These are phyloP conservation scores for Phaeotremella fagi DNA, from an alignment of 768 basidiomycete genomes.

Conservation along the genomic window DNA sequence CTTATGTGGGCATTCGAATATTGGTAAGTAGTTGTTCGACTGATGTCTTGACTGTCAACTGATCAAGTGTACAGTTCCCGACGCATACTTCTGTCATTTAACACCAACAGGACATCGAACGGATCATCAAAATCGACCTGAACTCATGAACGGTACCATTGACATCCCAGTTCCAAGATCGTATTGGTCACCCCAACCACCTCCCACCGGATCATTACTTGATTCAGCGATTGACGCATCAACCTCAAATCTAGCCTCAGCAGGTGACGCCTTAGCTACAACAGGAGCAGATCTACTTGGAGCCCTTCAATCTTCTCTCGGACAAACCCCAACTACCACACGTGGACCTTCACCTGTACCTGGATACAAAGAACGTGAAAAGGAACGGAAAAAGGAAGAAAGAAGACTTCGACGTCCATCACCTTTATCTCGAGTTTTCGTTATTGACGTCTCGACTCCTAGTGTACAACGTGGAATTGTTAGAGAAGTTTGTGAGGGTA, in stretches of 20 bases:
- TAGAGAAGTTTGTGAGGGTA: slow-evolving; percentile 59
- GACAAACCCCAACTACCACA: slow-evolving; percentile 14
- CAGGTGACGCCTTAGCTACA: slow-evolving; percentile 36
- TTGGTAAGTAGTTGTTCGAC: slow-evolving; percentile 58
- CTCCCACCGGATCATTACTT: slow-evolving; percentile 25
- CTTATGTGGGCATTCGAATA: slow-evolving; percentile 74
- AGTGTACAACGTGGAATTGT: slow-evolving; percentile 68
- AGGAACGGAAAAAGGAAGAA: slow-evolving; percentile 27
- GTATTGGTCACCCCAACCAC: slow-evolving; percentile 67
- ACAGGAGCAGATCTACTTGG: slow-evolving; percentile 38
- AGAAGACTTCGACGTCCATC: slow-evolving; percentile 33
- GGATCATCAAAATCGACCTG: slow-evolving; percentile 75
- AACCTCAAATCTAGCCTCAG: slow-evolving; percentile 20
- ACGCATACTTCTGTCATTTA: slow-evolving; percentile 78
- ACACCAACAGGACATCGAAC: slow-evolving; percentile 70
- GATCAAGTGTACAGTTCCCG: slow-evolving; percentile 55
- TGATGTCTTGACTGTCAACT: background rate
- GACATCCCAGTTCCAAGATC: slow-evolving; percentile 78
- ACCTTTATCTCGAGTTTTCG: slow-evolving; percentile 75
- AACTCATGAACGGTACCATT: slow-evolving; percentile 83
- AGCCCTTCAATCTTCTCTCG: slow-evolving; percentile 35
- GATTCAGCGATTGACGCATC: slow-evolving; percentile 53
- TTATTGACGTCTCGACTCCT: slow-evolving; percentile 72
- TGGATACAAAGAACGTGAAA: slow-evolving; percentile 24
- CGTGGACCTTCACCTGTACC: slow-evolving; percentile 27